These are phyloP conservation scores for Glomus cerebriforme DNA, from an alignment of 192 early-diverging fungal genomes.

Conservation along the genomic window DNA sequence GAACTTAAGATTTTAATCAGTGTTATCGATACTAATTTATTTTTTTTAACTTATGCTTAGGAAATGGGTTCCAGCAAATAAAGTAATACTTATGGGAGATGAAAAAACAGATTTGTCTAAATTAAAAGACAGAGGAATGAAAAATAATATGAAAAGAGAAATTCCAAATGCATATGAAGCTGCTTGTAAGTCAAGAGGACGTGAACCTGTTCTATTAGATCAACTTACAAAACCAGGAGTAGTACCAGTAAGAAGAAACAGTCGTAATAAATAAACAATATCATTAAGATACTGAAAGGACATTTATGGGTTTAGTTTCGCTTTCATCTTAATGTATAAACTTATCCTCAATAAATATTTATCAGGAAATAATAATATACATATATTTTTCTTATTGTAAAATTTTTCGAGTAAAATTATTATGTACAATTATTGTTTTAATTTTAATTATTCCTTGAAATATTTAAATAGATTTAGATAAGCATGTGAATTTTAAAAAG, in stretches of 20 bases:
- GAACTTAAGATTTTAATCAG: neutral
- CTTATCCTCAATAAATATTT: neutral
- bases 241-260: neutral
- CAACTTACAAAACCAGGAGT: neutral
- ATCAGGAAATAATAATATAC: neutral
- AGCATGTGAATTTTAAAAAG: neutral
- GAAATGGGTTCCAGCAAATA: slow-evolving; percentile 32
- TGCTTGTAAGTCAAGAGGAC: slow-evolving; percentile 12
- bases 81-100: slow-evolving; percentile 25
- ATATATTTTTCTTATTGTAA: neutral
- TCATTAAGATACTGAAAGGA: too few species aligned
- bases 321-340: neutral
- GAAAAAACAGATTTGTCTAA: slow-evolving; percentile 21
- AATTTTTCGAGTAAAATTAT: neutral
- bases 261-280: neutral
- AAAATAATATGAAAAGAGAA: slow-evolving; percentile 26
- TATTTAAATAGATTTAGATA: neutral
- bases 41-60: neutral
- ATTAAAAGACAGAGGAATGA: slow-evolving; percentile 25
- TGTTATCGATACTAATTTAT: neutral
- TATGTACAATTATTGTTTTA: neutral
- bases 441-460: neutral
- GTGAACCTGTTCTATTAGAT: neutral
- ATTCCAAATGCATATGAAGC: slow-evolving; percentile 26
- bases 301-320: too few species aligned